Evolutionary conservation across 202 grass and related monocot species (phyloP).

Genomic region (Panicum virgatum): DNA sequence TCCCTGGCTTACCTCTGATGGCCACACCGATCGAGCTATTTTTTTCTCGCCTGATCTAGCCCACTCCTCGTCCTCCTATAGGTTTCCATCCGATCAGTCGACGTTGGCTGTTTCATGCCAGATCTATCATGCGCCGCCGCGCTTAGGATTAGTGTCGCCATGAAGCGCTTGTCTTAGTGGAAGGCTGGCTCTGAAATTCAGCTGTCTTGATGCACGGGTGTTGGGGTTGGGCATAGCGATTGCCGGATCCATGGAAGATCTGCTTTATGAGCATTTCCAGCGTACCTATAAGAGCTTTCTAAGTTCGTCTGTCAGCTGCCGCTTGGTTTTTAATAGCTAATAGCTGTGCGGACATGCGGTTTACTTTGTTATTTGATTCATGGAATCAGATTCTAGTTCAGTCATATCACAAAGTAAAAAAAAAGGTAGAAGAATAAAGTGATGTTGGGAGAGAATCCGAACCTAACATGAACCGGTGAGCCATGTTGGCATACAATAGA

Average conservation of each 20-base stretch:
- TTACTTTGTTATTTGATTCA: neutral
- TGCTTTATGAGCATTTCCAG: neutral
- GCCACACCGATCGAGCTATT: neutral
- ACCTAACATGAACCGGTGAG: neutral
- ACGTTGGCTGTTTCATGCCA: neutral
- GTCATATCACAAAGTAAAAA: neutral
- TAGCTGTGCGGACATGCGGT: too few species aligned
- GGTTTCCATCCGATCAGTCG: neutral
- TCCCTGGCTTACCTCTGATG: neutral
- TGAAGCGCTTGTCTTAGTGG: neutral
- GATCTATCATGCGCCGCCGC: neutral
- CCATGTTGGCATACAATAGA: neutral
- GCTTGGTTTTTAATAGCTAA: neutral
- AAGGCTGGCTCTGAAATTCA: neutral
- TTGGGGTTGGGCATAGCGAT: neutral
- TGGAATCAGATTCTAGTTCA: slow-evolving; percentile 21
- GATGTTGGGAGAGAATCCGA: neutral
- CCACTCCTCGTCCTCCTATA: neutral
- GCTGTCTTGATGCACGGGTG: neutral
- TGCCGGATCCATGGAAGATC: neutral
- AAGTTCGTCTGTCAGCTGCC: neutral
- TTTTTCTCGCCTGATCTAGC: slow-evolving; percentile 11
- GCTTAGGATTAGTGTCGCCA: too few species aligned
- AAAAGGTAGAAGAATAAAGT: slow-evolving; percentile 34
- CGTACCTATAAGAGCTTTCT: neutral